Base-by-base conservation (phyloP, 352 stramenopile species). In the Phytophthora tubulina region DNA sequence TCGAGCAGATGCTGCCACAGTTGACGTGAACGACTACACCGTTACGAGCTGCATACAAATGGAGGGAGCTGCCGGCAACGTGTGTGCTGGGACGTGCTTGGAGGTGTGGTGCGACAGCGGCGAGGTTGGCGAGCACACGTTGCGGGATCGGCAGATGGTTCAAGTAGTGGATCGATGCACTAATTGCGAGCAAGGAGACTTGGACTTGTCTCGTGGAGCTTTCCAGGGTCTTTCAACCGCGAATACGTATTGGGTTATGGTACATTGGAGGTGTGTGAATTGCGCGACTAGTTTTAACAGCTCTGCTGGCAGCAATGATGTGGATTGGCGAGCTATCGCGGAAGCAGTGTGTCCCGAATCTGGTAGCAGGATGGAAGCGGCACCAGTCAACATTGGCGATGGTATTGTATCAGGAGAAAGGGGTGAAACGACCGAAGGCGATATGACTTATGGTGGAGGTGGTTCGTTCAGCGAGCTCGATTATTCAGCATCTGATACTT, bases 221-320 rank as follows among this genome's bases (percentile, higher is more conserved):
- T 50, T 67, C 15, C 11, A 63, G 21, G 15, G 30, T 44, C 35
- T 72, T n/a, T 41, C 38, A 35, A 52, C 4, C 6, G 1, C 17
- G 10, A 56, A 44, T 39, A 13, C 21, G 15, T 4, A 59, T 27
- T 67, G 17, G n/a, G 35, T 59, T 6, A 17, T 45, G 27, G 36
- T 81, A n/a, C 55, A 35, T 17, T 81, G 75, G 75, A 71, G 42
- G 38, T 81, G 67, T 54, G 55, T 63, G 21, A 57, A 63, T 4
- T 82, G 75, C 50, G 33, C 10, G 17, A 10, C 38, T 11, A 58
- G 14, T 42, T 41, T 3, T 17, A 35, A 27, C 10, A n/a, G 5
- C 21, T 39, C 32, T 21, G 7, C 6, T 21, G 13, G 10, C 38
- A 52, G 7, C 2, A 30, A 38, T 33, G 36, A 33, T 30, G 21